These are phyloP conservation scores for Cylindrotheca closterium DNA, from an alignment of 108 stramenopile species.

Conservation along the genomic window DNA sequence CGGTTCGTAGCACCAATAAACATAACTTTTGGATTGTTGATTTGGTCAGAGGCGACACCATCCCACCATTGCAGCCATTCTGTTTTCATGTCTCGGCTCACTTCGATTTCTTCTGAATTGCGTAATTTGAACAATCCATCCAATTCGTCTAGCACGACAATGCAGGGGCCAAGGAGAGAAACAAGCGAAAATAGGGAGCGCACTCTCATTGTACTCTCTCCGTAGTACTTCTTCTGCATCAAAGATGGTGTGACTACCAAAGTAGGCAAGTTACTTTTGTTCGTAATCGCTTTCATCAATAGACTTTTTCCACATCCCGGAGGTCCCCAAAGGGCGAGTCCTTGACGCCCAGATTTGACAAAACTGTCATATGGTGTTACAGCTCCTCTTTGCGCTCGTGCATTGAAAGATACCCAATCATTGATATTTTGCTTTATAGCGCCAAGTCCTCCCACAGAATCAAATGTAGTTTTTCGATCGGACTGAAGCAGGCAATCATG, in stretches of 20 bases:
- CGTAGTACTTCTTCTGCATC: constrained; percentile 91
- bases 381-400: not conserved
- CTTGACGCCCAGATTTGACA: constrained; percentile 22
- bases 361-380: constrained; percentile 10
- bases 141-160: constrained; percentile 94
- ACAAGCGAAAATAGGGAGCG: constrained; percentile 88
- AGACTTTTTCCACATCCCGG: constrained; percentile 94
- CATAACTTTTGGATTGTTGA: constrained; percentile 28
- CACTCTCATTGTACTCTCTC: constrained; percentile 92
- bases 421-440: constrained; percentile 1
- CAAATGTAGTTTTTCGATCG: constrained; percentile 6
- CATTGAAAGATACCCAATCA: not conserved
- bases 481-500: constrained; percentile 15
- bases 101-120: constrained; percentile 82
- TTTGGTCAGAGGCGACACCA: constrained; percentile 44
- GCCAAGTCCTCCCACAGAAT: constrained; percentile 18
- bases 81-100: constrained; percentile 89
- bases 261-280: constrained; percentile 80
- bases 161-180: constrained; percentile 28
- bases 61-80: constrained; percentile 97
- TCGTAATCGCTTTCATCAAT: constrained; percentile 78
- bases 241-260: constrained; percentile 89
- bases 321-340: constrained; percentile 89
- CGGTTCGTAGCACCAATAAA: constrained; percentile 93
- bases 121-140: constrained; percentile 85